Conservation (phyloP, 1,284 basidiomycete genomes). For the Trametes sp. region DNA sequence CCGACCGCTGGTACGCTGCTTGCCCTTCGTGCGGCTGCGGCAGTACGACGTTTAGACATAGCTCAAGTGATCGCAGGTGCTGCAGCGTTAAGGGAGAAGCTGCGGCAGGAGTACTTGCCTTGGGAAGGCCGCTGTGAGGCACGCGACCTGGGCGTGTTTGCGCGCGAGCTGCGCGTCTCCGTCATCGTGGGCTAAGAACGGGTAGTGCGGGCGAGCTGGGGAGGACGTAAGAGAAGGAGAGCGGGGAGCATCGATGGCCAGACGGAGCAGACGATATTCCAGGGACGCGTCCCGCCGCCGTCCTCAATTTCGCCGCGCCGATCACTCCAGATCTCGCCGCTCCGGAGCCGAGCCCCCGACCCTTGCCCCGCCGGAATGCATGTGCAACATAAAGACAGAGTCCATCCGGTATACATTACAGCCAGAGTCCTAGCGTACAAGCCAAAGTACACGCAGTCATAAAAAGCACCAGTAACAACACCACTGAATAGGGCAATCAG, state of each 20-base stretch:
- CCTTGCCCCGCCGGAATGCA: neutral
- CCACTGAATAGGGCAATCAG: constrained; percentile 15
- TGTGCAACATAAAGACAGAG: too few species aligned
- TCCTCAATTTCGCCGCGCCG: constrained; percentile 19
- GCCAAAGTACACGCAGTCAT: neutral
- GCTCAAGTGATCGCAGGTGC: neutral
- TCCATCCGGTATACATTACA: neutral
- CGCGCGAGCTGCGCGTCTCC: constrained; percentile 26
- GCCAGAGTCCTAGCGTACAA: neutral
- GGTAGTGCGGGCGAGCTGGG: neutral
- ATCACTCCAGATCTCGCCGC: constrained; percentile 26
- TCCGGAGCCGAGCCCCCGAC: constrained; percentile 12
- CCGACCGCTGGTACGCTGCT: constrained; percentile 31
- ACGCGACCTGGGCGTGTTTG: constrained; percentile 26
- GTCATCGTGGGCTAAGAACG: constrained; percentile 18
- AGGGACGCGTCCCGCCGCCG: constrained; percentile 19
- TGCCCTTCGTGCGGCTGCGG: constrained; percentile 23
- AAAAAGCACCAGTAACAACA: neutral
- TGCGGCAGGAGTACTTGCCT: constrained; percentile 13
- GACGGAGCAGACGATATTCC: neutral
- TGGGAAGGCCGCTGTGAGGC: constrained; percentile 19
- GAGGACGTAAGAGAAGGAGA: constrained; percentile 9
- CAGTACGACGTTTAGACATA: constrained; percentile 3
- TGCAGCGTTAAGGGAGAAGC: neutral
- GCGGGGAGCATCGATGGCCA: constrained; percentile 17